Conservation (phyloP, 768 basidiomycete genomes). For the Dentipellis fragilis region DNA sequence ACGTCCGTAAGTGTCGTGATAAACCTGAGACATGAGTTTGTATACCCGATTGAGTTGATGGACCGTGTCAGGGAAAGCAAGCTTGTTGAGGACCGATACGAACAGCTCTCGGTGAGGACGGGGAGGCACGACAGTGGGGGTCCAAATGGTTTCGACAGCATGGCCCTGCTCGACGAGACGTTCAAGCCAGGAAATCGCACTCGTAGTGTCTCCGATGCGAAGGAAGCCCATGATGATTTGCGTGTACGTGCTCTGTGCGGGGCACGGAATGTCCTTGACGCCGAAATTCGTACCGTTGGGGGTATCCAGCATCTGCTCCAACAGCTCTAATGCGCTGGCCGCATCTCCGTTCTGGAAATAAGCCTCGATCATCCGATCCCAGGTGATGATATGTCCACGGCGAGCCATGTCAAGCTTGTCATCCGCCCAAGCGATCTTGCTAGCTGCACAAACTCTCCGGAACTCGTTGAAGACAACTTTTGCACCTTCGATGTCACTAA, state of each 20-base stretch:
- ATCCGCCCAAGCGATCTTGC: constrained; percentile 25
- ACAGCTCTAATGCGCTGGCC: constrained; percentile 50
- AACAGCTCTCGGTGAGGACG: constrained; percentile 49
- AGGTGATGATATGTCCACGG: constrained; percentile 37
- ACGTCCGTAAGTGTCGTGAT: too few species aligned
- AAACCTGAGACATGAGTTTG: constrained; percentile 24
- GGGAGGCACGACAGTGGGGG: constrained; percentile 31
- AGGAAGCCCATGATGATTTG: constrained; percentile 60
- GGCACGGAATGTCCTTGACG: constrained; percentile 38
- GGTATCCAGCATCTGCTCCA: constrained; percentile 63
- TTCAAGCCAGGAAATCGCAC: constrained; percentile 65
- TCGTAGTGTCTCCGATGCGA: constrained; percentile 44
- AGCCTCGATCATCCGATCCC: constrained; percentile 69
- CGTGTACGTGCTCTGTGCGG: constrained; percentile 54
- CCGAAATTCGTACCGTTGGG: constrained; percentile 22
- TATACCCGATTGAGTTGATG: constrained; percentile 50
- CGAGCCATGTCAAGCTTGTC: constrained; percentile 12
- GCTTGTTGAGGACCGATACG: constrained; percentile 46
- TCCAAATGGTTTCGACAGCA: constrained; percentile 25
- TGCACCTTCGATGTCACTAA: constrained; percentile 36
- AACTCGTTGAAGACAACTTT: constrained; percentile 60
- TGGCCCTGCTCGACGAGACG: constrained; percentile 40
- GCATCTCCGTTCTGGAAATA: constrained; percentile 59
- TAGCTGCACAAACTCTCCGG: constrained; percentile 28
- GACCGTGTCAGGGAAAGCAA: constrained; percentile 38